These are phyloP conservation scores for Xylaria sp. DNA, from an alignment of 2,329 filamentous ascomycete species.

Conservation along the genomic window DNA sequence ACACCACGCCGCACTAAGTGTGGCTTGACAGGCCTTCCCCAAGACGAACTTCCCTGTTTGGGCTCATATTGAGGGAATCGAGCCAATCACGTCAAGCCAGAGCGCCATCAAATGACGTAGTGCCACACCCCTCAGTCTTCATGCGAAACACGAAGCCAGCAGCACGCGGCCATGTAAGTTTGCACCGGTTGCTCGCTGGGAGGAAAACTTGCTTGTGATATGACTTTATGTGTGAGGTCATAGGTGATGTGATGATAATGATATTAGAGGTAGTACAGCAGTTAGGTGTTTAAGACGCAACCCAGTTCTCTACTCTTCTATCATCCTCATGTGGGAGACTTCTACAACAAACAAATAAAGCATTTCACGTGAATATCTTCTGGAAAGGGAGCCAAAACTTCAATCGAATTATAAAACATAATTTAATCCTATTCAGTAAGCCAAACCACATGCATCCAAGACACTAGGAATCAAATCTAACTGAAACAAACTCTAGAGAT, in stretches of 20 bases:
- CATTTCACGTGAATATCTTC: background rate
- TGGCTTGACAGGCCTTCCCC: slow-evolving; percentile 26
- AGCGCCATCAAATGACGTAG: slow-evolving; percentile 32
- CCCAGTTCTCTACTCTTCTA: background rate
- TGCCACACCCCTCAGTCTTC: slow-evolving; percentile 17
- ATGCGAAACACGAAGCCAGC: background rate
- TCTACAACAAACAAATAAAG: background rate
- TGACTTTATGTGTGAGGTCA: slow-evolving; percentile 34
- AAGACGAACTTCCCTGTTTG: slow-evolving; percentile 34
- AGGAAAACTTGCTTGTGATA: slow-evolving; percentile 26
- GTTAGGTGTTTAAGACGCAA: background rate
- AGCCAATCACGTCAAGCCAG: slow-evolving; percentile 17
- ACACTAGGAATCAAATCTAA: background rate
- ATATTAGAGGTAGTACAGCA: slow-evolving; percentile 18
- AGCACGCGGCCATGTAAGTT: slow-evolving; percentile 4
- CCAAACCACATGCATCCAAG: background rate
- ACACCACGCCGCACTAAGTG: slow-evolving; percentile 10
- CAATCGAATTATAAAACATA: background rate
- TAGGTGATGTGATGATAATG: slow-evolving; percentile 6
- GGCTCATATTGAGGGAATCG: slow-evolving; percentile 2
- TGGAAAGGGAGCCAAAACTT: background rate
- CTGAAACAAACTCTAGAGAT: slow-evolving; percentile 2
- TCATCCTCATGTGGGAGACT: background rate
- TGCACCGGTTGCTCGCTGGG: slow-evolving; percentile 10
- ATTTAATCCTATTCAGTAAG: background rate